A percentile compares a stretch with the other conserved stretches of the same genome.
Evolutionary conservation across 257 asterid genomes (phyloP).

Genomic region (Nicotiana knightiana): DNA sequence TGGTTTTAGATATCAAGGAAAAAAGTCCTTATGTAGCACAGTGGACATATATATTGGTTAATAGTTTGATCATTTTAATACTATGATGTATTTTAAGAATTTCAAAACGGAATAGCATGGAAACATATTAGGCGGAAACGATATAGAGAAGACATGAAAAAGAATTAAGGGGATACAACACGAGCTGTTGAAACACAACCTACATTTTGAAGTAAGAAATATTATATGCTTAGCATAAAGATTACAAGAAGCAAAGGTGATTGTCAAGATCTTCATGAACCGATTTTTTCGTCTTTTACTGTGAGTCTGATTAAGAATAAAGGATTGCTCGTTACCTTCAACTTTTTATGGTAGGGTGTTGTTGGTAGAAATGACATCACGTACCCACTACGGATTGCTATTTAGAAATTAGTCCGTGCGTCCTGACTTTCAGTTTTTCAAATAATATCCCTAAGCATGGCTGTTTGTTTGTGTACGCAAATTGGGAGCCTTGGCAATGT

Average conservation of each 20-base stretch:
- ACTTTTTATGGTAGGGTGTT: too few species aligned
- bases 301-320: neutral
- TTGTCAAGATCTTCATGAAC: neutral
- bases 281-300: neutral
- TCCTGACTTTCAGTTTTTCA: too few species aligned
- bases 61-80: too few species aligned
- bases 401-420: too few species aligned
- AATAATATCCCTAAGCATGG: too few species aligned
- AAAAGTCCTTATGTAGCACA: neutral
- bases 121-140: neutral
- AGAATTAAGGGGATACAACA: neutral
- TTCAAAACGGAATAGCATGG: neutral
- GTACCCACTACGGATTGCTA: too few species aligned
- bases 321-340: neutral
- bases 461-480: too few species aligned
- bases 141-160: neutral
- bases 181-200: neutral
- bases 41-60: neutral
- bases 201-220: neutral
- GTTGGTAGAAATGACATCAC: too few species aligned
- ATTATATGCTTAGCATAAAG: neutral
- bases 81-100: too few species aligned
- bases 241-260: neutral
- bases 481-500: neutral
- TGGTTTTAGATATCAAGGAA: neutral